phyloP scores from a whole-genome alignment of 169 alveolate species.

The Eimeria praecox region DNA sequence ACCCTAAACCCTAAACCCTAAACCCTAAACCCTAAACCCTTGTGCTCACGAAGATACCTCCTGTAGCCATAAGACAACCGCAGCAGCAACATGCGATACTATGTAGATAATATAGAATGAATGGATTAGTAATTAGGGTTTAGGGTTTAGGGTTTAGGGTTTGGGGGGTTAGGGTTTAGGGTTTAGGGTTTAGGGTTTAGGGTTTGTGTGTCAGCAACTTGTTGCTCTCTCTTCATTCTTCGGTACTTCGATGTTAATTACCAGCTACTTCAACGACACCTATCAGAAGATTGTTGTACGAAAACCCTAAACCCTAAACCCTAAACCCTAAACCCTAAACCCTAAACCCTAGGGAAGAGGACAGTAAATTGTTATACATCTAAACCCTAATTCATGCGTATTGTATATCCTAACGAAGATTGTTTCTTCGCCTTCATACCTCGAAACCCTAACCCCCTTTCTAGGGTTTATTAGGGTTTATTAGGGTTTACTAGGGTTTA shows the following conservation, averaged over 20 bases:
- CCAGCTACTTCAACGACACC: constrained; percentile 86
- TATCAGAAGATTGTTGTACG: constrained; percentile 90
- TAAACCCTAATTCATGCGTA: neutral
- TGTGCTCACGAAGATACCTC: too few relatives aligned
- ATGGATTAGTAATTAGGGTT: too few relatives aligned
- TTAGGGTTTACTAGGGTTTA: constrained; percentile 76
- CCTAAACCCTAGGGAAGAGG: neutral
- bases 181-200: constrained; percentile 14
- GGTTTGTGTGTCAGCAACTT: constrained; percentile 86
- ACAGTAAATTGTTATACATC: too few relatives aligned
- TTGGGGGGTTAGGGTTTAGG: neutral
- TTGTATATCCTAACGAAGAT: too few relatives aligned
- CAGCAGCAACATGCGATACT: too few relatives aligned
- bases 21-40: neutral
- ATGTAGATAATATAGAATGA: too few relatives aligned
- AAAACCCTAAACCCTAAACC: neutral
- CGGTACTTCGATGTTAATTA: constrained; percentile 89
- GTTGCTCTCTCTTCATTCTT: constrained; percentile 91
- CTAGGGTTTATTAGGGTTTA: neutral
- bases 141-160: too few relatives aligned
- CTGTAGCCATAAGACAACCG: too few relatives aligned
- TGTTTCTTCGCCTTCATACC: too few relatives aligned
- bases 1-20: constrained; percentile 5
- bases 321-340: neutral
- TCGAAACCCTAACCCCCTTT: too few relatives aligned